Conservation (phyloP, 2,329 filamentous ascomycete species). For the Aspergillus candidus region DNA sequence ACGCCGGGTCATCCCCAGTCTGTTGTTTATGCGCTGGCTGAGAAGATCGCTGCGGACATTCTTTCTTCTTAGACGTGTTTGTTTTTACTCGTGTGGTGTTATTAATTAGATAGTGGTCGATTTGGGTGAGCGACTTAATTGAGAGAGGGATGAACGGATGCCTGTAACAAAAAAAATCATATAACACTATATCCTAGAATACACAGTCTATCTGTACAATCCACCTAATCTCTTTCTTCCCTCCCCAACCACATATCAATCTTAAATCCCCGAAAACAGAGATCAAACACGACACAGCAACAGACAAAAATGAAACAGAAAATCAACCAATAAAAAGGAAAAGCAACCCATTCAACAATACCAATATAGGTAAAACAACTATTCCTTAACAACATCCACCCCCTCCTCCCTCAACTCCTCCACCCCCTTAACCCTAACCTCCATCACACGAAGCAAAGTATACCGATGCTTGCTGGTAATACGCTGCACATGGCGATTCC, state of each 20-base stretch:
- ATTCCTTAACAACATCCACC: constrained; percentile 30
- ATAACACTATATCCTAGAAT: constrained; percentile 30
- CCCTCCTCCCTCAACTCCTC: constrained; percentile 48
- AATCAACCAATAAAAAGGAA: not conserved
- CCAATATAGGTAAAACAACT: not conserved
- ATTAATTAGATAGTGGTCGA: not conserved
- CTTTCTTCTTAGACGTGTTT: not conserved
- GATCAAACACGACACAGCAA: not conserved
- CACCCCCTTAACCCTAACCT: constrained; percentile 61
- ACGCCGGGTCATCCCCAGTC: constrained; percentile 35
- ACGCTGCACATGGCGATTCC: constrained; percentile 60
- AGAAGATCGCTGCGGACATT: constrained; percentile 31
- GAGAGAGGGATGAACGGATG: not conserved
- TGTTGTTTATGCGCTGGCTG: constrained; percentile 33
- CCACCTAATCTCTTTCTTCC: constrained; percentile 2
- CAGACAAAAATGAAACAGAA: not conserved
- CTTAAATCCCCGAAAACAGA: constrained; percentile 17
- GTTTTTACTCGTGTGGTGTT: not conserved
- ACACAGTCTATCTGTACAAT: constrained; percentile 30
- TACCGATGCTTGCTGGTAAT: constrained; percentile 87
- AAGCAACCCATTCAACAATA: not conserved
- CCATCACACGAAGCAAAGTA: constrained; percentile 77
- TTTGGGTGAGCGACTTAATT: not conserved
- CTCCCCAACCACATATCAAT: not conserved
- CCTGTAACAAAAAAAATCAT: constrained; percentile 15